Evolutionary conservation across 805 yeast species (phyloP).

Genomic region (Saccharomyces cerevisiae): DNA sequence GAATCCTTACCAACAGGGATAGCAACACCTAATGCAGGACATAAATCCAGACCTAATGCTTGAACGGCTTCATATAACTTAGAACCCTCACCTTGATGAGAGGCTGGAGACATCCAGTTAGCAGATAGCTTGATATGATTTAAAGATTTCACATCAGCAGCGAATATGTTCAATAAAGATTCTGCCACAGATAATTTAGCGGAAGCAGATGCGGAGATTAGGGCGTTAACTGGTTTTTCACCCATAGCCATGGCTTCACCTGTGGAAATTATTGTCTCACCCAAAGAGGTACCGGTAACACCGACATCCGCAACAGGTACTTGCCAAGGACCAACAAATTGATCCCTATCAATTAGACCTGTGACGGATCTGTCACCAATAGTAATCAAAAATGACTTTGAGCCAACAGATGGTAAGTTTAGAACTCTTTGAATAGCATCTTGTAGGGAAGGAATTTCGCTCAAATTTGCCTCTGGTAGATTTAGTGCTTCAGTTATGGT

Average conservation of each 20-base stretch:
- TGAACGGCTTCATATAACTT: slow-evolving; percentile 93
- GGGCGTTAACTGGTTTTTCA: slow-evolving; percentile 85
- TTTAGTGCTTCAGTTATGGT: slow-evolving; percentile 56
- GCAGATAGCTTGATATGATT: slow-evolving; percentile 82
- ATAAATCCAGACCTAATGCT: slow-evolving; percentile 88
- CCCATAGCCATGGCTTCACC: slow-evolving; percentile 99
- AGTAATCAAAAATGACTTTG: slow-evolving; percentile 90
- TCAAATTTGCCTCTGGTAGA: slow-evolving; percentile 34
- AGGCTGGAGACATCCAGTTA: slow-evolving; percentile 98
- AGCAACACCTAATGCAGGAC: slow-evolving; percentile 84
- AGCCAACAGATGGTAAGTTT: slow-evolving; percentile 87
- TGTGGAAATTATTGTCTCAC: slow-evolving; percentile 57
- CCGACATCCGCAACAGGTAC: slow-evolving; percentile 98
- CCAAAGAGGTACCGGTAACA: slow-evolving; percentile 85
- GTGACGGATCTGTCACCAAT: slow-evolving; percentile 98
- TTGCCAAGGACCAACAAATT: slow-evolving; percentile 99
- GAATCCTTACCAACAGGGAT: slow-evolving; percentile 99
- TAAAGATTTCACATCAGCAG: slow-evolving; percentile 76
- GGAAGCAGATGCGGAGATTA: slow-evolving; percentile 80
- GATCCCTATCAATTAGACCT: slow-evolving; percentile 94
- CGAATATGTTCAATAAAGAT: slow-evolving; percentile 76
- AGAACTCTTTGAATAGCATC: slow-evolving; percentile 79
- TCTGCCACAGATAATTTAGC: slow-evolving; percentile 96
- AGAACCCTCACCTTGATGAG: slow-evolving; percentile 91
- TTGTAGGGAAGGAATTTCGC: slow-evolving; percentile 33